These are phyloP conservation scores for Mycosphaerella sp. DNA, from an alignment of 2,329 filamentous ascomycete species.

Conservation along the genomic window DNA sequence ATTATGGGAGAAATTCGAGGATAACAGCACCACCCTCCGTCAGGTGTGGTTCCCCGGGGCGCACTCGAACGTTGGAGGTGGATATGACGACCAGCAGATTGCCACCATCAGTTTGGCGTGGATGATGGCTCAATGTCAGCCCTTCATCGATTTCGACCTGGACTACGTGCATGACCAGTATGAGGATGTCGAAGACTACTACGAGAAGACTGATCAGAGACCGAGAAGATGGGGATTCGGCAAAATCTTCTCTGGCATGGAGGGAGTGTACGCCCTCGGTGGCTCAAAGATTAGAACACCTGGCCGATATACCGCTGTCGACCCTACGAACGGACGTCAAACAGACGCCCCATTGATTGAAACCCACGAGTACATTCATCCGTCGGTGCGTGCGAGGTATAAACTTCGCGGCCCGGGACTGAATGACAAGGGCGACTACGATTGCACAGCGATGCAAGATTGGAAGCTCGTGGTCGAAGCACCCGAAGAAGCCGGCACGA, in stretches of 20 bases:
- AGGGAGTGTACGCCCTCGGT: conserved; percentile 43
- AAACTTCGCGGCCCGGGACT: conserved; percentile 43
- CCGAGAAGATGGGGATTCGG: conserved; percentile 46
- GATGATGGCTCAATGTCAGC: conserved; percentile 51
- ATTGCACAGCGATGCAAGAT: conserved; percentile 39
- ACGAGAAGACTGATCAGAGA: conserved; percentile 37
- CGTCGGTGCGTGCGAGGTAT: conserved; percentile 42
- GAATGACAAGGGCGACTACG: conserved; percentile 42
- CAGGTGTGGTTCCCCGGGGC: conserved; percentile 47
- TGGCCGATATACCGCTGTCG: conserved; percentile 42
- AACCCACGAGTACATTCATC: conserved; percentile 49
- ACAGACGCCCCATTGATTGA: conserved; percentile 42
- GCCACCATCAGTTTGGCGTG: conserved; percentile 50
- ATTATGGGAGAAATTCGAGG: conserved; percentile 40
- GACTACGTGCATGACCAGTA: conserved; percentile 45
- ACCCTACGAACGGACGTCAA: conserved; percentile 39
- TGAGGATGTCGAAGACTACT: conserved; percentile 40
- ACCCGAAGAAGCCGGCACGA: conserved; percentile 28
- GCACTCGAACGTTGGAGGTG: conserved; percentile 43
- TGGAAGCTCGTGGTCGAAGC: conserved; percentile 46
- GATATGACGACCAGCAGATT: conserved; percentile 41
- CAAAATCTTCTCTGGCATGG: conserved; percentile 41
- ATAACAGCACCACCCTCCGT: conserved; percentile 40
- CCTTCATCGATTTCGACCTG: conserved; percentile 43
- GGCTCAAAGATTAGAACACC: conserved; percentile 43